Evolutionary conservation across 495 filamentous ascomycete genomes (phyloP).

Genomic region (Daldinia caldariorum): DNA sequence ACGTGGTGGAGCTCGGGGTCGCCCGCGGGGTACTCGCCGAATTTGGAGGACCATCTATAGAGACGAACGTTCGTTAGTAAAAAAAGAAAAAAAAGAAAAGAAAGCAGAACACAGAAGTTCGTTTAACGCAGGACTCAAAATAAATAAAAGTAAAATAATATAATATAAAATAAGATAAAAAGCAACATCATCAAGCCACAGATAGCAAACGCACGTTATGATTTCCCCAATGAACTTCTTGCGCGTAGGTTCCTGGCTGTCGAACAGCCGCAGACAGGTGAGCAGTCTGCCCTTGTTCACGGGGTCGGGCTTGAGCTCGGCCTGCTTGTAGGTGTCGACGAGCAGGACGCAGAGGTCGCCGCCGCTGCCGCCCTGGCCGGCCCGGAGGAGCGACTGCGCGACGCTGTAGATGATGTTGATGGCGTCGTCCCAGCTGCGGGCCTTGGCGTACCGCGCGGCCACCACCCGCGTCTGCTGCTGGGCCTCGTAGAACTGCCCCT

Average conservation of each 20-base stretch:
- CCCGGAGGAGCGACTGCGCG: constrained; percentile 82
- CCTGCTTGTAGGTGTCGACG: constrained; percentile 87
- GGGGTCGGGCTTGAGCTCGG: constrained; percentile 75
- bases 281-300: constrained; percentile 67
- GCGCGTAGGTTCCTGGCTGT: constrained; percentile 82
- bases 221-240: constrained; percentile 92
- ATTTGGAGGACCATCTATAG: constrained; percentile 80
- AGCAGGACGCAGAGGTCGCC: constrained; percentile 89
- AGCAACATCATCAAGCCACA: too few relatives aligned
- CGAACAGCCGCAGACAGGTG: constrained; percentile 78
- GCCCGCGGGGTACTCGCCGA: constrained; percentile 87
- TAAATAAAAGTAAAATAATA: too few relatives aligned
- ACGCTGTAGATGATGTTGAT: constrained; percentile 87
- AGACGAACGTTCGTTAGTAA: constrained; percentile 27
- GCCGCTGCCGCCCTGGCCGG: constrained; percentile 90
- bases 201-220: constrained; percentile 66
- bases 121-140: neutral
- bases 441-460: constrained; percentile 89
- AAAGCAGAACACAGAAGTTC: constrained; percentile 9
- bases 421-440: constrained; percentile 81
- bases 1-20: constrained; percentile 97
- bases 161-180: too few relatives aligned
- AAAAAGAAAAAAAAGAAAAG: too few relatives aligned
- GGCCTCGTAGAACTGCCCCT: constrained; percentile 95
- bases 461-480: constrained; percentile 97